These are phyloP conservation scores for Erodium maritimum DNA, from an alignment of 345 rosid genomes.

Conservation along the genomic window DNA sequence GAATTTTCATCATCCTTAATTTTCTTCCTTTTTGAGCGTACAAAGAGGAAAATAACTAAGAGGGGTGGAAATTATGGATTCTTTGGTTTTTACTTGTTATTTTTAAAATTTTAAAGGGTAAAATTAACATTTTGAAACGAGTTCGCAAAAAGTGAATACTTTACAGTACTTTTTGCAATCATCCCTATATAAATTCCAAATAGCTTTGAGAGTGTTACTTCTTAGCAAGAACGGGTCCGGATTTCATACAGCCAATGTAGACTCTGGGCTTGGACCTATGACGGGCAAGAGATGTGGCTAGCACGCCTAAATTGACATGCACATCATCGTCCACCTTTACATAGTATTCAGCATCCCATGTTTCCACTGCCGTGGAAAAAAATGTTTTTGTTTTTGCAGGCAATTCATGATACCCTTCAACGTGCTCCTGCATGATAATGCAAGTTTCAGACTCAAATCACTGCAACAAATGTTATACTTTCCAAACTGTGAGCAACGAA, in stretches of 20 bases:
- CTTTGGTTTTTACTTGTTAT: too few relatives aligned
- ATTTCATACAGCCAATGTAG: conserved; percentile 95
- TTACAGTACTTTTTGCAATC: too few relatives aligned
- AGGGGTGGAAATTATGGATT: too few relatives aligned
- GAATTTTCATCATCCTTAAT: too few relatives aligned
- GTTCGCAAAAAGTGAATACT: too few relatives aligned
- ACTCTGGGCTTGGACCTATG: conserved; percentile 89
- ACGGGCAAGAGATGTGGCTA: conserved; percentile 77
- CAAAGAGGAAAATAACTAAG: too few relatives aligned
- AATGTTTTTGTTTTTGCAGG: conserved; percentile 92
- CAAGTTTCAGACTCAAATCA: conserved; percentile 1
- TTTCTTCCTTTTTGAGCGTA: too few relatives aligned
- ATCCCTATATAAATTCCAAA: too few relatives aligned
- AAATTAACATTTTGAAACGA: too few relatives aligned
- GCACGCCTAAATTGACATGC: conserved; percentile 94
- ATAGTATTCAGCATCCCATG: conserved; percentile 92
- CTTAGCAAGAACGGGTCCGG: conserved; percentile 92
- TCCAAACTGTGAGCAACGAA: background rate
- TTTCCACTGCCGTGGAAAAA: conserved; percentile 84
- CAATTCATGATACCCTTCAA: conserved; percentile 96
- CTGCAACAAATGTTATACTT: background rate
- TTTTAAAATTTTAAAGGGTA: too few relatives aligned
- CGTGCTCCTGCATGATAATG: conserved; percentile 52
- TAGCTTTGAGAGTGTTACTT: conserved; percentile 59
- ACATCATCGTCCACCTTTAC: conserved; percentile 98